These are phyloP conservation scores for Sporisorium sorghi DNA, from an alignment of 1,284 basidiomycete genomes.

Conservation along the genomic window DNA sequence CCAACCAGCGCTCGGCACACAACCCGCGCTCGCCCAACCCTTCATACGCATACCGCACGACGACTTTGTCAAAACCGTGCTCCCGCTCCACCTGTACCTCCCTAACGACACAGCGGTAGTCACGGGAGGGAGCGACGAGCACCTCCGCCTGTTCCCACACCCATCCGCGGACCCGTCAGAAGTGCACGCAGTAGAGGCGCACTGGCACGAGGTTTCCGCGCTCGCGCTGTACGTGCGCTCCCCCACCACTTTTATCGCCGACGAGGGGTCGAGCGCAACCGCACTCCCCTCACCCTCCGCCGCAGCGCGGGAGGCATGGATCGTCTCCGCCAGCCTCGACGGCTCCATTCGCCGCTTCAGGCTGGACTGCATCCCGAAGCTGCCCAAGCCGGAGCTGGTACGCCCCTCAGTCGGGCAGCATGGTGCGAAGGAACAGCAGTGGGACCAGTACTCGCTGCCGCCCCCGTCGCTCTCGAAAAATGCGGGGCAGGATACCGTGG, in stretches of 20 bases:
- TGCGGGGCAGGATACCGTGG: constrained; percentile 1
- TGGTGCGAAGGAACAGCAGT: not conserved
- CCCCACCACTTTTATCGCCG: not conserved
- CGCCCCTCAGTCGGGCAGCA: not conserved
- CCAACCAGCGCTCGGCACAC: not conserved
- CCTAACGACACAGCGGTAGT: constrained; percentile 11
- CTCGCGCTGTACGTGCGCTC: constrained; percentile 33
- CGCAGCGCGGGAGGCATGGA: constrained; percentile 17
- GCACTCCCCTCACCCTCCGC: not conserved
- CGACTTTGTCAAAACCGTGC: constrained; percentile 34
- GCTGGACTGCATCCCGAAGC: not conserved
- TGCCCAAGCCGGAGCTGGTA: constrained; percentile 6
- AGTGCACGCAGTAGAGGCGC: constrained; percentile 39
- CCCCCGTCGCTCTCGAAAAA: not conserved
- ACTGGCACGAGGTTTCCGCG: constrained; percentile 59
- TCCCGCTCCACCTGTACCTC: constrained; percentile 14
- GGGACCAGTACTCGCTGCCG: constrained; percentile 19
- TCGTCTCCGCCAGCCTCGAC: constrained; percentile 52
- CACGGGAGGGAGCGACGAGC: constrained; percentile 41
- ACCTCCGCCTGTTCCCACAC: constrained; percentile 23
- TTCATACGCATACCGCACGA: not conserved
- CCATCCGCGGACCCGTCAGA: not conserved
- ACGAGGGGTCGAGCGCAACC: no score
- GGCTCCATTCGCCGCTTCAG: constrained; percentile 55
- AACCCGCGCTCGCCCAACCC: constrained; percentile 7